Evolutionary conservation across 345 rosid species (phyloP).

Genomic region (Triadica sebifera): DNA sequence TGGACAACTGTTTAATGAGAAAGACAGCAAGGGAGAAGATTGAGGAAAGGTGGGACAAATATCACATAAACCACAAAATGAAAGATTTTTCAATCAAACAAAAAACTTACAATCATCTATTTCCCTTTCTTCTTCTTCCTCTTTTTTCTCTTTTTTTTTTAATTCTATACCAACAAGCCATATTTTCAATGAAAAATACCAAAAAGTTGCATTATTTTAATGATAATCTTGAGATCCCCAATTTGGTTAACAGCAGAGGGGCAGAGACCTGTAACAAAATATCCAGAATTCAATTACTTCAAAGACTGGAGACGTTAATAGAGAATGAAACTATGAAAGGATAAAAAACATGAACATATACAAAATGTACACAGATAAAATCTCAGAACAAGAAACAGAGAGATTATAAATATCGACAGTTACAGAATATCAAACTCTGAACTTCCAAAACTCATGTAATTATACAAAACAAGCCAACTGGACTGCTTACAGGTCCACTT

Average conservation of each 20-base stretch:
- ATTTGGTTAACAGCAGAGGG: neutral
- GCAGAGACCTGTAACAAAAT: neutral
- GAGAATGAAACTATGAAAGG: neutral
- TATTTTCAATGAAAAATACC: conserved; percentile 9
- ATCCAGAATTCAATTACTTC: neutral
- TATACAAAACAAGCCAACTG: too few relatives aligned
- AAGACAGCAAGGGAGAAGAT: neutral
- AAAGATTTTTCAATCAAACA: neutral
- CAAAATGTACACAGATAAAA: neutral
- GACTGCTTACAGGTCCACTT: too few relatives aligned
- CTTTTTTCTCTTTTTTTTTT: conserved; percentile 33
- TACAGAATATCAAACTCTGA: too few relatives aligned
- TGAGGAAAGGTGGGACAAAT: neutral
- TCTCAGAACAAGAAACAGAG: neutral
- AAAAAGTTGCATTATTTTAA: neutral
- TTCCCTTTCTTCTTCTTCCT: too few relatives aligned
- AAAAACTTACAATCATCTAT: too few relatives aligned
- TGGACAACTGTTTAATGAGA: neutral
- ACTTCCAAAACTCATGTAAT: too few relatives aligned
- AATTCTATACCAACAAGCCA: conserved; percentile 45
- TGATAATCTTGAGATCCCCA: neutral
- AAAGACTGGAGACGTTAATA: neutral
- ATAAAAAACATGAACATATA: neutral
- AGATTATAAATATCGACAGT: too few relatives aligned
- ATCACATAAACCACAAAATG: neutral